Evolutionary conservation across 352 stramenopile species (phyloP).

Genomic region (Aphanomyces euteiches): DNA sequence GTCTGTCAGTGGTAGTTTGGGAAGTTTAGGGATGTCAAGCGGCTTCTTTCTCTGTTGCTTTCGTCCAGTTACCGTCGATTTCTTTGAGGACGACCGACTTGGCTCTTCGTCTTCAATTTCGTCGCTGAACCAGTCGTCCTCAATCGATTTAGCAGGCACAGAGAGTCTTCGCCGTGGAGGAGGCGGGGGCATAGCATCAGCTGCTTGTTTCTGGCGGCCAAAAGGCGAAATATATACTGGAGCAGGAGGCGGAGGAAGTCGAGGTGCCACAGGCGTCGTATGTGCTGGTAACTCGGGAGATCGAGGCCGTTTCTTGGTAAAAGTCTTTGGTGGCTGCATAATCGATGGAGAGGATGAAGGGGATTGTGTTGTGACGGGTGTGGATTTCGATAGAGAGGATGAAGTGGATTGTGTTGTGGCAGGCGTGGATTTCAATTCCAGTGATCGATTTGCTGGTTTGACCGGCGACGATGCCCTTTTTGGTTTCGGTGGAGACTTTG

Average conservation of each 20-base stretch:
- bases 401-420: too few species aligned
- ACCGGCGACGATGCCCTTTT: neutral
- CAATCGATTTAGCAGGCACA: slow-evolving; percentile 31
- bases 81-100: too few species aligned
- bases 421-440: neutral
- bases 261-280: neutral
- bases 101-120: slow-evolving; percentile 32
- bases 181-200: slow-evolving; percentile 26
- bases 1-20: too few species aligned
- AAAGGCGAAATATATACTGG: slow-evolving; percentile 60
- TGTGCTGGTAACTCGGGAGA: too few species aligned
- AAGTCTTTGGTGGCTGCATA: neutral
- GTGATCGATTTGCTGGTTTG: neutral
- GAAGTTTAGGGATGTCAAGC: too few species aligned
- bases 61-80: too few species aligned
- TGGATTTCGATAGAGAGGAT: neutral
- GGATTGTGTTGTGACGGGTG: too few species aligned
- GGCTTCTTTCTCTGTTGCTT: too few species aligned
- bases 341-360: too few species aligned
- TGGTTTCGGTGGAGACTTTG: neutral
- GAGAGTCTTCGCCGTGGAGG: slow-evolving; percentile 19
- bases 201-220: slow-evolving; percentile 35
- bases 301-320: neutral
- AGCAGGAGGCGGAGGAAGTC: neutral
- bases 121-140: slow-evolving; percentile 63